Evolutionary conservation across 805 yeast species (phyloP).

Genomic region (Isabelozyma rhagii): DNA sequence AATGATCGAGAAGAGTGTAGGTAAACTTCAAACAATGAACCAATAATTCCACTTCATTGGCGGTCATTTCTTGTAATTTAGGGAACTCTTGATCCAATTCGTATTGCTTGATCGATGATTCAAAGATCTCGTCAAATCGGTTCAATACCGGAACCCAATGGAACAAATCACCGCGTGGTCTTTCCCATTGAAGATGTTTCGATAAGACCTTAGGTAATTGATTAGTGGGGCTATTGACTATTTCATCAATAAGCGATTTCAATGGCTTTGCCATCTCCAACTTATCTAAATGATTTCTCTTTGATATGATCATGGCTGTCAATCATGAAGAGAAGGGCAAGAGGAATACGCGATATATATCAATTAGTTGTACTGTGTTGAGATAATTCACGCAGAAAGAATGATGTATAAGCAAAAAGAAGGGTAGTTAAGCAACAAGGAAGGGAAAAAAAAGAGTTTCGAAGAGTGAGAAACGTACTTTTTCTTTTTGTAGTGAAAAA

Average conservation of each 20-base stretch:
- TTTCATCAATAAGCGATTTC: conserved; percentile 29
- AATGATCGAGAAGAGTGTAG: conserved; percentile 60
- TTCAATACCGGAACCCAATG: conserved; percentile 79
- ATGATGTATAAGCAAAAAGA: too few relatives aligned
- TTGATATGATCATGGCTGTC: conserved; percentile 28
- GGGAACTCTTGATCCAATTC: conserved; percentile 45
- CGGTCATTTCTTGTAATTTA: conserved; percentile 42
- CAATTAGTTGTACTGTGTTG: too few relatives aligned
- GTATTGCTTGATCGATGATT: conserved; percentile 51
- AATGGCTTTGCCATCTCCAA: conserved; percentile 28
- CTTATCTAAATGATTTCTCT: conserved; percentile 24
- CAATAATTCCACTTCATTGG: conserved; percentile 46
- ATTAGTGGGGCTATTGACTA: conserved; percentile 32
- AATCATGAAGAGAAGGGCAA: not conserved
- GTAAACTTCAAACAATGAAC: conserved; percentile 60
- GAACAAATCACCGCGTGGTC: conserved; percentile 65
- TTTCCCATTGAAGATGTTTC: conserved; percentile 48
- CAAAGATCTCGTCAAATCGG: conserved; percentile 67
- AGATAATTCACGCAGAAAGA: too few relatives aligned
- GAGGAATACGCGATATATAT: not conserved
- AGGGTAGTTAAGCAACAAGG: not conserved
- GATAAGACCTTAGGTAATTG: conserved; percentile 41
- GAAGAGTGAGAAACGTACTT: not conserved
- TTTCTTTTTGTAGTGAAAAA: too few relatives aligned
- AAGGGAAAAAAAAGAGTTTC: not conserved